Evolutionary conservation across 148 eudicot species (phyloP), one percentile per base, ranked within the genome.

Genomic region (Rhododendron molle): DNA sequence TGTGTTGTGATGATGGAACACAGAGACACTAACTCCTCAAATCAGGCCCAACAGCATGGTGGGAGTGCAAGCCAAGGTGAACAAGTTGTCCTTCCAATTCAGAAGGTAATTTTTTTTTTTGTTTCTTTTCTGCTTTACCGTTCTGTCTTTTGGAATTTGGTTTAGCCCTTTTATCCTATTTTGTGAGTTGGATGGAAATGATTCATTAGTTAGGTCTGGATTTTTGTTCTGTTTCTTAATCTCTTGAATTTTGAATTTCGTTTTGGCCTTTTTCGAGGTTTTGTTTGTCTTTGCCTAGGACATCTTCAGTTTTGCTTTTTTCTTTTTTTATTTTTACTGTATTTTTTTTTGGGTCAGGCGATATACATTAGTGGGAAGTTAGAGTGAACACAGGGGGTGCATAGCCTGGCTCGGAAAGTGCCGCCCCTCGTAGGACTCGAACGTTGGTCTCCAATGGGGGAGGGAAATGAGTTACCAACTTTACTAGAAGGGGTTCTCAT

Each of bases 1-100:
- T 30, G 40, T 50, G 65, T 47, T 79, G 54, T 72, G 76, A 86
- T 72, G 74, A 90, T 89, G 93, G 85, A 86, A 78, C 88, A 85
- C 85, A 86, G 88, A 77, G 91, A 90, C 56, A 62, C 36, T 10
- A 81, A 90, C 40, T 58, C 56, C 47, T 69, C 56, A 52, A 76
- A 85, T 83, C 50, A 80, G 79, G 23, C 14, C 58, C 84, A 26
- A n/a, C 46, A 46, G 16, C 82, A 82, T 78, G 85, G 86, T 82
- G 85, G 86, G 34, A 60, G 7, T 60, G 83, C 81, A 32, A 72
- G 78, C 67, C 78, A 47, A 38, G 78, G n/a, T 52, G 79, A 67
- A 26, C 76, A 71, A 32, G 80, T 74, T 84, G 74, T 76, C 85
- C 80, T 81, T 88, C 89, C 82, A 28, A 28, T 86, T 84, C 88